Base-by-base conservation (phyloP, 805 yeast genomes). In the Sungouiozyma ichnusensis region DNA sequence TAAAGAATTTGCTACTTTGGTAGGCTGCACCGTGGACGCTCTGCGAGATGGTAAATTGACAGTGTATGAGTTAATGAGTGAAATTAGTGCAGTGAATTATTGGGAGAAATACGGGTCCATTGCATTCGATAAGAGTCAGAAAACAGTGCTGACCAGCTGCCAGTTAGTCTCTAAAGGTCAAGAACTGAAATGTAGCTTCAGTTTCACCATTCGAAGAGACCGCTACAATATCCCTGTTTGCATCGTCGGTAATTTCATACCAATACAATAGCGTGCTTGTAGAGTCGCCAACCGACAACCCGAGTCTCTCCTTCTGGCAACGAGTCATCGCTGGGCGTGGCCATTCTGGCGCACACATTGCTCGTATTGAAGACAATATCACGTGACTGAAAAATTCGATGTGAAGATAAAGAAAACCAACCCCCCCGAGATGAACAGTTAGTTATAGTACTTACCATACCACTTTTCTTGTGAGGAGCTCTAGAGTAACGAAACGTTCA, bases 71-170 rank as follows among this genome's bases (percentile, higher is more conserved):
- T 66, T 90, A 47, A 83, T 90, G 95, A 80, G 87, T 39, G 97
- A 88, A 60, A 96, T 88, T 51, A 83, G 95, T 55, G 94, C 96
- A 20, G 97, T 90, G 16, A 88, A 86, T 53, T 90, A 86, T 58
- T 90, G 97, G 97, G 97, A 90, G 55, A 88, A 88, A 58, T 90
- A 88, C 55, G 96, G 96, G 2, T 87, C 94, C 3, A 85, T 88
- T 55, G 97, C 97, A 3, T 88, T 90, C 64, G 97, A 90, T 55
- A 83, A 88, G 51, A 90, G 92, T 1, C 97, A 88, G 54, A 90
- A 90, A 57, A 96, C 97, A 0, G 95, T 90, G 3, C 64, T 90
- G 51, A 88, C 96, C 1, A 82, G 94, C 60, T 90, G 97, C 64
- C 85, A 82, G 51, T 67, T 90, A 46, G 69, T 94, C 52, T 80